These are phyloP conservation scores for Cordyceps pruinosa DNA, from an alignment of 2,329 filamentous ascomycete genomes.

Conservation along the genomic window DNA sequence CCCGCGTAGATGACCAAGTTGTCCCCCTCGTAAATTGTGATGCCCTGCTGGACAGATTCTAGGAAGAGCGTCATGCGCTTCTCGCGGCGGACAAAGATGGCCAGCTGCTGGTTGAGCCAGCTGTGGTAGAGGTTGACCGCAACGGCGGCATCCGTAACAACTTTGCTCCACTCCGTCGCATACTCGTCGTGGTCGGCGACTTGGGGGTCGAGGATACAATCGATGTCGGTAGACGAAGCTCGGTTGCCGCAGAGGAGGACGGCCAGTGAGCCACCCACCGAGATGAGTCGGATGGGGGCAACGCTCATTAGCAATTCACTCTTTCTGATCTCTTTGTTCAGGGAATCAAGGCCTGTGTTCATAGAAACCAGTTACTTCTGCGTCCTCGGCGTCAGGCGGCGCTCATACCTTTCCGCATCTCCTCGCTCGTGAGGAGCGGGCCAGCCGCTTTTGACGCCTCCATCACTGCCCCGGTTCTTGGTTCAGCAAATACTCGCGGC, in stretches of 20 bases:
- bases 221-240: conserved; percentile 19
- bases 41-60: conserved; percentile 19
- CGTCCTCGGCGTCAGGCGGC: neutral
- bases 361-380: neutral
- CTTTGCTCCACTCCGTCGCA: conserved; percentile 14
- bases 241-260: conserved; percentile 19
- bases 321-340: conserved; percentile 19
- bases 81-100: conserved; percentile 16
- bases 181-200: conserved; percentile 18
- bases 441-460: neutral
- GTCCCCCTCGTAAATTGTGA: conserved; percentile 17
- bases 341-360: neutral
- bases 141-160: conserved; percentile 14
- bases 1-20: conserved; percentile 21
- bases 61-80: conserved; percentile 19
- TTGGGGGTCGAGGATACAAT: conserved; percentile 22
- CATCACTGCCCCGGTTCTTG: neutral
- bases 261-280: conserved; percentile 19
- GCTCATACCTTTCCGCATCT: neutral
- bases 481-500: neutral
- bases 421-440: neutral
- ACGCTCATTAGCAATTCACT: conserved; percentile 22
- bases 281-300: conserved; percentile 22
- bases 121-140: conserved; percentile 5
- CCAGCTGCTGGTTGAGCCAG: conserved; percentile 21